phyloP scores from a whole-genome alignment of 2,329 filamentous ascomycete genomes.

The Arthrocladium fulminans region DNA sequence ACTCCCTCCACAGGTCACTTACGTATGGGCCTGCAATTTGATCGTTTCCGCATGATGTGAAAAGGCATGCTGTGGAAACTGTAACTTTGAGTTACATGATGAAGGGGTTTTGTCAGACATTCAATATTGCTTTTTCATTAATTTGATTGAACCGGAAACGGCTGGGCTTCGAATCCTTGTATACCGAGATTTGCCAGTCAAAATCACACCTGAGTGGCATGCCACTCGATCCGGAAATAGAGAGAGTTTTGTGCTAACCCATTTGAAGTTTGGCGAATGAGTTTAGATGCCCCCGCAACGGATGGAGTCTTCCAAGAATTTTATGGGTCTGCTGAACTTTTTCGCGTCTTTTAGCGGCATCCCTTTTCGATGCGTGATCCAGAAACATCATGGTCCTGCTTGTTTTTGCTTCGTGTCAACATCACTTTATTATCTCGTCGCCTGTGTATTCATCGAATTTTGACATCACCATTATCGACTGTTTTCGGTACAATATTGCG shows the following conservation, averaged over 20 bases:
- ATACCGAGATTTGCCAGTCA: not conserved
- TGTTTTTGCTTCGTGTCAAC: not conserved
- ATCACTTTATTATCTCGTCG: not conserved
- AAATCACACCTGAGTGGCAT: not conserved
- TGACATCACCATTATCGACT: not conserved
- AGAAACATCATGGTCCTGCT: not conserved
- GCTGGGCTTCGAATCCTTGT: not conserved
- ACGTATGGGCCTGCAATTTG: no score
- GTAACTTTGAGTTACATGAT: no score
- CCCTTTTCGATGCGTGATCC: slow-evolving; percentile 1
- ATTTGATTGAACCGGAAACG: not conserved
- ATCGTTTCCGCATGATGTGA: no score
- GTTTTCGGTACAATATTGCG: not conserved
- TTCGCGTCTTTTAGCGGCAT: not conserved
- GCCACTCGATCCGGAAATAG: not conserved
- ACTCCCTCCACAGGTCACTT: no score
- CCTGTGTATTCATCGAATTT: not conserved
- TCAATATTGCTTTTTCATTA: no score
- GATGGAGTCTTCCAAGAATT: not conserved
- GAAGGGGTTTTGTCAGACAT: no score
- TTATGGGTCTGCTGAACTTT: not conserved
- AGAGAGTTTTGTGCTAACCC: not conserved
- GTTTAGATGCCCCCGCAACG: not conserved
- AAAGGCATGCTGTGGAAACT: no score
- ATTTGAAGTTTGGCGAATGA: not conserved